phyloP scores from a whole-genome alignment of 805 yeast species.

The Saturnispora gosingensis region DNA sequence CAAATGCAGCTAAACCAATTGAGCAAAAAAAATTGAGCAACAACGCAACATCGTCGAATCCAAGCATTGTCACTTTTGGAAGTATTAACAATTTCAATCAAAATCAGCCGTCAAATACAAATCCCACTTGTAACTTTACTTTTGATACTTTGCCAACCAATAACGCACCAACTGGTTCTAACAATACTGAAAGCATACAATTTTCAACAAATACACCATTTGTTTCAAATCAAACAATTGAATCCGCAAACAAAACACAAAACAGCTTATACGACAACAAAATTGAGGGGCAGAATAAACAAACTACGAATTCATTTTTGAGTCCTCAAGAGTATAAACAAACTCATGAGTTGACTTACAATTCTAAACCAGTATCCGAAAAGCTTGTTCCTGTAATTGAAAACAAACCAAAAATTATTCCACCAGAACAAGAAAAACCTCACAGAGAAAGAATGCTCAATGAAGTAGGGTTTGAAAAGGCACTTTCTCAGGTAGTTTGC shows the following conservation, averaged over 20 bases:
- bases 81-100: not conserved
- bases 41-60: not conserved
- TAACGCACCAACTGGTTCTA: not conserved
- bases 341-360: not conserved
- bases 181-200: not conserved
- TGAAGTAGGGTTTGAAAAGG: constrained; percentile 23
- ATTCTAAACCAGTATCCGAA: not conserved
- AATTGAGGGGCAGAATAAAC: not conserved
- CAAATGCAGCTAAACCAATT: not conserved
- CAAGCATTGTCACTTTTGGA: not conserved
- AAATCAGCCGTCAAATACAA: not conserved
- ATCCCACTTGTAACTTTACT: not conserved
- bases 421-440: not conserved
- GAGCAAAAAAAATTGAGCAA: not conserved
- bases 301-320: not conserved
- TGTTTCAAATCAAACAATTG: not conserved
- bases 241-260: not conserved
- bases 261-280: not conserved
- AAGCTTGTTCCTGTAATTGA: not conserved
- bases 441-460: constrained; percentile 20
- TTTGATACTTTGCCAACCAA: not conserved
- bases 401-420: not conserved
- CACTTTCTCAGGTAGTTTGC: constrained; percentile 21
- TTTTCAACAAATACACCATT: not conserved
- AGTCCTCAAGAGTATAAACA: not conserved